Conservation (phyloP, 2,329 filamentous ascomycete genomes). For the Colletotrichum sp. region DNA sequence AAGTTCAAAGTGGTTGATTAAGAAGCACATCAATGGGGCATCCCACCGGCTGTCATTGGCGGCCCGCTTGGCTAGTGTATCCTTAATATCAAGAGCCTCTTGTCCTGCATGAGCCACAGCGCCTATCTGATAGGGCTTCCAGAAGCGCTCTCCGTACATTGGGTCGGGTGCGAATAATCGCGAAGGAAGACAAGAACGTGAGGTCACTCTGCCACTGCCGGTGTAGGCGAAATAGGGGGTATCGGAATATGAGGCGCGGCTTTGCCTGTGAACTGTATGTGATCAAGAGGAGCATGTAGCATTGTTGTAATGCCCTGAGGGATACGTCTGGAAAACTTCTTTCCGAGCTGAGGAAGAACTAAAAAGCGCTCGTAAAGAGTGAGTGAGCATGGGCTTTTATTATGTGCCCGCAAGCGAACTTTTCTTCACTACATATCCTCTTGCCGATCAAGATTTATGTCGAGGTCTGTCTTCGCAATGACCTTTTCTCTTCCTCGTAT, state of each 20-base stretch:
- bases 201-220: not conserved
- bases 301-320: not conserved
- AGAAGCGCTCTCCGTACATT: not conserved
- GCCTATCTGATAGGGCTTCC: not conserved
- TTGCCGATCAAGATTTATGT: too few species aligned
- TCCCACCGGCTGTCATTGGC: not conserved
- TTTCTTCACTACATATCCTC: too few species aligned
- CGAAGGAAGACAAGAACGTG: not conserved
- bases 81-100: not conserved
- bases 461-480: fast-evolving
- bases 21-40: not conserved
- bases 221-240: not conserved
- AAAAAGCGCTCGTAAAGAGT: not conserved
- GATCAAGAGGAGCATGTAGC: not conserved
- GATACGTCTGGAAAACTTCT: not conserved
- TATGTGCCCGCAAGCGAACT: too few species aligned
- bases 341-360: not conserved
- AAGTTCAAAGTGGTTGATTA: not conserved
- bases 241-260: not conserved
- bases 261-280: not conserved
- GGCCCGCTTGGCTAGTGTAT: not conserved
- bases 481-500: not conserved
- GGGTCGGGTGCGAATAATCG: not conserved
- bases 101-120: not conserved
- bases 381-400: too few species aligned